phyloP scores from a whole-genome alignment of 495 filamentous ascomycete genomes.

The Lentithecium fluviatile region DNA sequence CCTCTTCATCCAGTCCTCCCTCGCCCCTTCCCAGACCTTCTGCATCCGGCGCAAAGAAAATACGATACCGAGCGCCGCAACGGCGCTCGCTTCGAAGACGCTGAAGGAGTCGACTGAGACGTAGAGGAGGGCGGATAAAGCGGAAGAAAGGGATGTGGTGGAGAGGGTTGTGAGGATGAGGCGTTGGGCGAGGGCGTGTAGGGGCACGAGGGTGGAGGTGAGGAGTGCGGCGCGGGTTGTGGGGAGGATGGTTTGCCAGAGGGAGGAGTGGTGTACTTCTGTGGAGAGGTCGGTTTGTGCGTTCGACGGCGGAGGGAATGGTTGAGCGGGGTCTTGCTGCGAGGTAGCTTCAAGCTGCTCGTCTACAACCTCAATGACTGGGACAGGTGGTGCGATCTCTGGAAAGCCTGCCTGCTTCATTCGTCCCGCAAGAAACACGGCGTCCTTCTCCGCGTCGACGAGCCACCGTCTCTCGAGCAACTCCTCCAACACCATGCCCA shows the following conservation, averaged over 20 bases:
- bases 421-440: conserved; percentile 78
- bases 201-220: conserved; percentile 62
- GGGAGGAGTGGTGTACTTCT: conserved; percentile 22
- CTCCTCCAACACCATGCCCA: conserved; percentile 74
- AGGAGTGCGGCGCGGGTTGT: conserved; percentile 59
- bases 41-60: conserved; percentile 75
- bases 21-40: conserved; percentile 70
- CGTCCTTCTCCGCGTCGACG: conserved; percentile 65
- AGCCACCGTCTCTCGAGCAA: conserved; percentile 75
- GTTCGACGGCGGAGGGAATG: not conserved
- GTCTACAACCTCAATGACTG: not conserved
- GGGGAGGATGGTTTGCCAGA: conserved; percentile 53
- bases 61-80: conserved; percentile 75
- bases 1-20: conserved; percentile 69
- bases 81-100: conserved; percentile 72
- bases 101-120: conserved; percentile 55
- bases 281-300: conserved; percentile 11
- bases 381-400: not conserved
- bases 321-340: not conserved
- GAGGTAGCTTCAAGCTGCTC: too few relatives aligned
- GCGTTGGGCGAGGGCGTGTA: conserved; percentile 78
- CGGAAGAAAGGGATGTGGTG: conserved; percentile 60
- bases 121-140: conserved; percentile 68
- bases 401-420: conserved; percentile 64
- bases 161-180: conserved; percentile 73